These are phyloP conservation scores for Tricholoma sp. DNA, from an alignment of 768 basidiomycete genomes.

Conservation along the genomic window DNA sequence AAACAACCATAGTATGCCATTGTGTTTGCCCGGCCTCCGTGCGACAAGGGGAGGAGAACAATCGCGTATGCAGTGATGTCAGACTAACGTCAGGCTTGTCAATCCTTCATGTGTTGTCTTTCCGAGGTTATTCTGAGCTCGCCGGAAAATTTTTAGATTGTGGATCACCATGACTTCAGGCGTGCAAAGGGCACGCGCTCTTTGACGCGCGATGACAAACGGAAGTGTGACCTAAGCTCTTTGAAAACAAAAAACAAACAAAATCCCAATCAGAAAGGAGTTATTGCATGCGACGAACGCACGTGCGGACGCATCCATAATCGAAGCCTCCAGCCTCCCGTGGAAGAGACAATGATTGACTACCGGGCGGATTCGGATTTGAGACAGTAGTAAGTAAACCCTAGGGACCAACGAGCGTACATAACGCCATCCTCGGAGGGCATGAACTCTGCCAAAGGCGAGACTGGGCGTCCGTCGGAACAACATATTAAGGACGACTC, in stretches of 20 bases:
- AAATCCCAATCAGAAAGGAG: not conserved
- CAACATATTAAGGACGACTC: not conserved
- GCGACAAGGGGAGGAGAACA: not conserved
- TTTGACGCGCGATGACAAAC: not conserved
- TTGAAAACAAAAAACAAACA: not conserved
- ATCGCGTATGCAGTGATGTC: not conserved
- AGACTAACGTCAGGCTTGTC: not conserved
- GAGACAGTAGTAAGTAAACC: not conserved
- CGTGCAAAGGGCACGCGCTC: not conserved
- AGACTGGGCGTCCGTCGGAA: not conserved
- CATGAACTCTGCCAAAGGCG: not conserved
- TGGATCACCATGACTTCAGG: not conserved
- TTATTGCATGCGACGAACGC: not conserved
- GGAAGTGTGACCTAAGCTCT: not conserved
- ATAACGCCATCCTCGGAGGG: not conserved
- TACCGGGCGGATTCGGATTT: not conserved
- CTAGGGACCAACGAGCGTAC: not conserved
- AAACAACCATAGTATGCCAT: not conserved
- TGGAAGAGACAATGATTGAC: not conserved
- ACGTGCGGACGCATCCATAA: not conserved
- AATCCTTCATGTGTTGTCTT: not conserved
- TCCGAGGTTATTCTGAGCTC: not conserved
- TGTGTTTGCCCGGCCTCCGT: no score
- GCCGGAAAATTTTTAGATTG: not conserved
- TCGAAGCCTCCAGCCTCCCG: not conserved